These are phyloP conservation scores for Agroathelia rolfsii DNA, from an alignment of 1,284 basidiomycete species.

Conservation along the genomic window DNA sequence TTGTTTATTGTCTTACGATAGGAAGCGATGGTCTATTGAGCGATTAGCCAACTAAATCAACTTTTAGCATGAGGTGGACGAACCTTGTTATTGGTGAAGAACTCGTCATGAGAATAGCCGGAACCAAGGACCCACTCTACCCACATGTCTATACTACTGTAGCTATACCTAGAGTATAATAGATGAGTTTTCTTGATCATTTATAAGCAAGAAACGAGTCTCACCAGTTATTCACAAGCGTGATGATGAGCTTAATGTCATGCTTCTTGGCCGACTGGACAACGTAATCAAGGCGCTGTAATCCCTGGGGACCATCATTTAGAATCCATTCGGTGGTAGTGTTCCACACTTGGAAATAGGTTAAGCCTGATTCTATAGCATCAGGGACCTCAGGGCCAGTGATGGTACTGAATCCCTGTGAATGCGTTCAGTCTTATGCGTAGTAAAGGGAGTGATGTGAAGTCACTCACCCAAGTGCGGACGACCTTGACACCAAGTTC, in stretches of 20 bases:
- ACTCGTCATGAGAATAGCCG: constrained; percentile 35
- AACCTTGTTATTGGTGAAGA: constrained; percentile 37
- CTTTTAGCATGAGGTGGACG: too few relatives aligned
- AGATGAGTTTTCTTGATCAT: too few relatives aligned
- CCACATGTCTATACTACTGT: too few relatives aligned
- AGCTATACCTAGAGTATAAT: too few relatives aligned
- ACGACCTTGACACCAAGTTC: constrained; percentile 50
- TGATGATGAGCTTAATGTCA: constrained; percentile 47
- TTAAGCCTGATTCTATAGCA: constrained; percentile 33
- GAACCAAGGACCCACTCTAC: constrained; percentile 41
- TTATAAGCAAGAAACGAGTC: too few relatives aligned
- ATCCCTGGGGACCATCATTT: constrained; percentile 57
- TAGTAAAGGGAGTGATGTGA: constrained; percentile 20
- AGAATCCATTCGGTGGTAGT: constrained; percentile 35
- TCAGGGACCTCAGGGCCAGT: constrained; percentile 50
- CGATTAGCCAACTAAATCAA: too few relatives aligned
- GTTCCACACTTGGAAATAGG: constrained; percentile 49
- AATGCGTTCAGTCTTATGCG: constrained; percentile 14
- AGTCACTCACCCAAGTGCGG: constrained; percentile 59
- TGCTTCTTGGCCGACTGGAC: constrained; percentile 47
- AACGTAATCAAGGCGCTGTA: constrained; percentile 59
- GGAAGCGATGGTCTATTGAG: constrained; percentile 36
- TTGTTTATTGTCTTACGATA: constrained; percentile 27
- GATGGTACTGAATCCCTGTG: constrained; percentile 44
- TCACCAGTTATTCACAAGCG: constrained; percentile 66